phyloP scores from a whole-genome alignment of 768 basidiomycete species.

The Rhodotorula taiwanensis region DNA sequence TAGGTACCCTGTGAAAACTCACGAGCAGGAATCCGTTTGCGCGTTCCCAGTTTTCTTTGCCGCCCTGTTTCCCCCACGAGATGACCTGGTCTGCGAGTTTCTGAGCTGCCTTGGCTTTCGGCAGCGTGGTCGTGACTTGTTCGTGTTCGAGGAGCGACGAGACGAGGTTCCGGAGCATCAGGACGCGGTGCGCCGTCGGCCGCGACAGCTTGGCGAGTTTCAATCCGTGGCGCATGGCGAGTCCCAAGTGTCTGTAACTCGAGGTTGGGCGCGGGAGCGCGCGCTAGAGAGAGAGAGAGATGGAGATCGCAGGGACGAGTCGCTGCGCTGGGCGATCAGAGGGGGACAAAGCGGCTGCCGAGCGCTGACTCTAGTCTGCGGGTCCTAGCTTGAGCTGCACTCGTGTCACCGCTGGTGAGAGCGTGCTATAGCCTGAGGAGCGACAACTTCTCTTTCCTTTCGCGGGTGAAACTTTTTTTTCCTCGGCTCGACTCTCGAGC shows the following conservation, averaged over 20 bases:
- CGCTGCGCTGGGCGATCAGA: too few relatives aligned
- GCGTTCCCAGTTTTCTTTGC: conserved; percentile 55
- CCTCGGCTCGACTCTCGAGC: too few relatives aligned
- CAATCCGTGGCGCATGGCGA: conserved; percentile 82
- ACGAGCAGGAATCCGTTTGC: conserved; percentile 72
- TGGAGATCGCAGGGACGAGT: background rate
- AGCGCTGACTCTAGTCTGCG: too few relatives aligned
- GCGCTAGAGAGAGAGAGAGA: background rate
- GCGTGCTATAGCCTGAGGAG: too few relatives aligned
- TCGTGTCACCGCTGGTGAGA: too few relatives aligned
- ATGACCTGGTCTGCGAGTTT: conserved; percentile 94
- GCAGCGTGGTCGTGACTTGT: conserved; percentile 87
- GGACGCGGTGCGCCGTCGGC: conserved; percentile 81
- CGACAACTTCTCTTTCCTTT: too few relatives aligned
- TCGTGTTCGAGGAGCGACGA: conserved; percentile 90
- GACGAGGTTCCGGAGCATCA: conserved; percentile 91
- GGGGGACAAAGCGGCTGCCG: too few relatives aligned
- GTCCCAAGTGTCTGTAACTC: too few relatives aligned
- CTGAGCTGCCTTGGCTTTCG: conserved; percentile 88
- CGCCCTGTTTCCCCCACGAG: conserved; percentile 78
- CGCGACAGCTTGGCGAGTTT: conserved; percentile 87
- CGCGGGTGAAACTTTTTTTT: too few relatives aligned
- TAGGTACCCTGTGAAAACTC: conserved; percentile 9
- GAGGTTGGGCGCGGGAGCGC: background rate
- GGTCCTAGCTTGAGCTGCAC: background rate